Conservation (phyloP, 257 asterid genomes). For the Solanum stenotomum region DNA sequence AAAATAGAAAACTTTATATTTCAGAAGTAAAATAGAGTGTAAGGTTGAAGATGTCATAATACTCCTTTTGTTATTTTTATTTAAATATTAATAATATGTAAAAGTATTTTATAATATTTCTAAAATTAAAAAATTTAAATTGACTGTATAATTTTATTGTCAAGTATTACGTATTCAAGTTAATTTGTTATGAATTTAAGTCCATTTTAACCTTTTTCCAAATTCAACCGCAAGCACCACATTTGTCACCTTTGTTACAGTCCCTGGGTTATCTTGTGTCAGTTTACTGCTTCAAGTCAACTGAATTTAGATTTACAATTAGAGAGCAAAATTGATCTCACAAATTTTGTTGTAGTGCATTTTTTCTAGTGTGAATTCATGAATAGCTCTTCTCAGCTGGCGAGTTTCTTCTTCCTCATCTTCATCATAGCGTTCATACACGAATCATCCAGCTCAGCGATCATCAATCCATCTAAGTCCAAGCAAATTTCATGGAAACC, state of each 20-base stretch:
- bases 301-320: background rate
- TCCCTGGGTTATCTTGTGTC: background rate
- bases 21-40: too few species aligned
- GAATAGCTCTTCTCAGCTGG: constrained; percentile 15
- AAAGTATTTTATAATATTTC: too few species aligned
- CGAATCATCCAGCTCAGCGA: constrained; percentile 36
- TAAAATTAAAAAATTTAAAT: too few species aligned
- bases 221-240: background rate
- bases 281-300: background rate
- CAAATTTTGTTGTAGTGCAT: background rate
- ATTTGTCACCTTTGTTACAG: background rate
- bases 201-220: too few species aligned
- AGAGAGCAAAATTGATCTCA: background rate
- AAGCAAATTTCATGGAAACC: constrained; percentile 81
- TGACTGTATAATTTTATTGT: too few species aligned
- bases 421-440: constrained; percentile 39
- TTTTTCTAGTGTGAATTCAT: constrained; percentile 3
- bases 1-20: too few species aligned
- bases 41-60: too few species aligned
- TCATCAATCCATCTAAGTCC: constrained; percentile 87
- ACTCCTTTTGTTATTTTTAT: too few species aligned
- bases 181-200: too few species aligned
- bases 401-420: constrained; percentile 22
- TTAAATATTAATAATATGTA: too few species aligned
- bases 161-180: too few species aligned